These are phyloP conservation scores for Porodaedalea pini DNA, from an alignment of 1,284 basidiomycete genomes.

Conservation along the genomic window DNA sequence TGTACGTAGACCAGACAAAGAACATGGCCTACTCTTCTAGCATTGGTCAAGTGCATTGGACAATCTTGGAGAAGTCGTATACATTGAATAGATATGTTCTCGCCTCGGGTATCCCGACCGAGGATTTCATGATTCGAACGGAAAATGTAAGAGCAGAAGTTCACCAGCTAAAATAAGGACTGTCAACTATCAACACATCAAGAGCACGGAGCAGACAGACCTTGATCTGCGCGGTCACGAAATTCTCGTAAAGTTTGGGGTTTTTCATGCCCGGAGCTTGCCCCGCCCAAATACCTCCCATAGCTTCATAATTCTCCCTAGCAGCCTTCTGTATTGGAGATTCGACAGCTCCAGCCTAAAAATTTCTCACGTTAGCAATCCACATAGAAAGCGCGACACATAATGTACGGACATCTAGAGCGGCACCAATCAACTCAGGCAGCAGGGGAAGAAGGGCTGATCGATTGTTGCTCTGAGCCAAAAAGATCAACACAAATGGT, in stretches of 20 bases:
- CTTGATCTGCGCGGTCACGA: constrained; percentile 93
- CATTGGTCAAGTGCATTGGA: constrained; percentile 80
- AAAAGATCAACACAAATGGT: constrained; percentile 89
- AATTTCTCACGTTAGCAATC: background rate
- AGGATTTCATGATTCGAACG: constrained; percentile 69
- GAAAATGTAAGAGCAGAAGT: constrained; percentile 90
- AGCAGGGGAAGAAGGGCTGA: constrained; percentile 67
- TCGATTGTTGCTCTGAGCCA: constrained; percentile 76
- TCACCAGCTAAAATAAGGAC: constrained; percentile 66
- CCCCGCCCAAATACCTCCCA: constrained; percentile 82
- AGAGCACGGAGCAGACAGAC: constrained; percentile 34
- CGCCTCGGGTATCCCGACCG: constrained; percentile 63
- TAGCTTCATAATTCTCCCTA: constrained; percentile 75
- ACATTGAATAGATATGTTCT: constrained; percentile 78
- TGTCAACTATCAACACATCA: background rate
- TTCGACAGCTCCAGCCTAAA: constrained; percentile 66
- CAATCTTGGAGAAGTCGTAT: constrained; percentile 92
- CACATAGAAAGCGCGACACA: constrained; percentile 20
- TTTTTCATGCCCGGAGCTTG: constrained; percentile 80
- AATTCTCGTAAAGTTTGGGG: constrained; percentile 77
- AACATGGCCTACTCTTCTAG: constrained; percentile 59
- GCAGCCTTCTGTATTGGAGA: constrained; percentile 86
- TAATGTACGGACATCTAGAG: constrained; percentile 60
- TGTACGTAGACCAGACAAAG: background rate
- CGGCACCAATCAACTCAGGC: constrained; percentile 70